Conservation (phyloP, 208 protist genomes). For the Strigomonas culicis region DNA sequence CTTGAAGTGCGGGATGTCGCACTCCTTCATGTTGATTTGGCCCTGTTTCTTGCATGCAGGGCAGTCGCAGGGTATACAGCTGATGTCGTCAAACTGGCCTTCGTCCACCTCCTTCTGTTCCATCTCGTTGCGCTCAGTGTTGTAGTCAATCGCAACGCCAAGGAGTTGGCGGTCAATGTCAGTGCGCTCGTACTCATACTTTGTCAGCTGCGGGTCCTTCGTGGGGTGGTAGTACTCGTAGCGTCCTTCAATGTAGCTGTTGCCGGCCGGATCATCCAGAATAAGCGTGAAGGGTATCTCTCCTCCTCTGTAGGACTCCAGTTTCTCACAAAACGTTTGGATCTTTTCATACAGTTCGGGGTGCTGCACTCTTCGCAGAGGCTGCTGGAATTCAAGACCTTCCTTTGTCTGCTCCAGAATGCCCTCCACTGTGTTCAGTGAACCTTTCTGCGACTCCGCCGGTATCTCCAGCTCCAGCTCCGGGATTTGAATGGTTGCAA, state of each 20-base stretch:
- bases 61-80: slow-evolving; percentile 68
- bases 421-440: slow-evolving; percentile 94
- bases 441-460: slow-evolving; percentile 78
- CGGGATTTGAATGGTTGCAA: slow-evolving; percentile 85
- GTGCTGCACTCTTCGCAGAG: slow-evolving; percentile 66
- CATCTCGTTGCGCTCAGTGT: slow-evolving; percentile 69
- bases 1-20: slow-evolving; percentile 95
- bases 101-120: slow-evolving; percentile 78
- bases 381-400: slow-evolving; percentile 73
- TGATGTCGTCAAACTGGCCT: slow-evolving; percentile 67
- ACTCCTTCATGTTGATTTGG: slow-evolving; percentile 77
- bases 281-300: slow-evolving; percentile 89
- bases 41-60: slow-evolving; percentile 67
- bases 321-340: slow-evolving; percentile 70
- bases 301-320: slow-evolving; percentile 54
- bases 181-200: slow-evolving; percentile 81
- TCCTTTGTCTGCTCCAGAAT: slow-evolving; percentile 81
- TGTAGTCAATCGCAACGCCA: slow-evolving; percentile 84
- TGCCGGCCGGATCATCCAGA: slow-evolving; percentile 91
- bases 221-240: slow-evolving; percentile 91
- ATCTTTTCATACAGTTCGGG: slow-evolving; percentile 82
- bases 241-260: slow-evolving; percentile 92
- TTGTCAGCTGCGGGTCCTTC: slow-evolving; percentile 78
- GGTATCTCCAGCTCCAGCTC: slow-evolving; percentile 94
- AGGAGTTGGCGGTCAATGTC: slow-evolving; percentile 87